Percentiles rank a stretch among this genome's conserved stretches.
These are phyloP conservation scores for Xerocomellus amylosporus DNA, from an alignment of 768 basidiomycete species.

Conservation along the genomic window DNA sequence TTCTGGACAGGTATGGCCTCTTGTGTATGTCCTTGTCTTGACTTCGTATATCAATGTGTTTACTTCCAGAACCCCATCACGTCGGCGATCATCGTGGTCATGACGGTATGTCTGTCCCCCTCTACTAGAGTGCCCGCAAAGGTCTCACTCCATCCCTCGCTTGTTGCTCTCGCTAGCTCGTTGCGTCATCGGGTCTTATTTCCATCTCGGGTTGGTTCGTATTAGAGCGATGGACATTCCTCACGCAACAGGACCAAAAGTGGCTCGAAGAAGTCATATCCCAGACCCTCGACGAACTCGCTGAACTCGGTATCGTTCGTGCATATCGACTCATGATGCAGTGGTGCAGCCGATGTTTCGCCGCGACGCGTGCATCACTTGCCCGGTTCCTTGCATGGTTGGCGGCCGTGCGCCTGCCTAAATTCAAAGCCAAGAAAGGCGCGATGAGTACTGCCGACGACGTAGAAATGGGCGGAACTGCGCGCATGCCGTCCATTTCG, in stretches of 20 bases:
- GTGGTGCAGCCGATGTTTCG: conserved; percentile 23
- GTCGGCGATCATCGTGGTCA: conserved; percentile 66
- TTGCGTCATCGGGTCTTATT: conserved; percentile 39
- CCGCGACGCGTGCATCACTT: conserved; percentile 5
- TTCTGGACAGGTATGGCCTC: conserved; percentile 53
- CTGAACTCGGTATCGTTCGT: conserved; percentile 22
- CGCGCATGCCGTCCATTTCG: conserved; percentile 1
- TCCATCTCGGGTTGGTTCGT: conserved; percentile 54
- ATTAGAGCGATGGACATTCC: conserved; percentile 46
- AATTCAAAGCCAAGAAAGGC: neutral
- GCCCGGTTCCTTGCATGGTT: conserved; percentile 14
- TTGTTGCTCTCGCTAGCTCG: conserved; percentile 12
- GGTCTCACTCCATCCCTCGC: neutral
- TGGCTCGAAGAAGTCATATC: conserved; percentile 44
- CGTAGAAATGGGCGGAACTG: neutral
- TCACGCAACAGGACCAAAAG: conserved; percentile 41
- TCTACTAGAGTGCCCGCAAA: neutral
- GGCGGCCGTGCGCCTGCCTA: neutral
- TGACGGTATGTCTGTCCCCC: conserved; percentile 42
- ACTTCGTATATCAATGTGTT: neutral
- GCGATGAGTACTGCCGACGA: neutral
- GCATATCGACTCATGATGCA: conserved; percentile 21
- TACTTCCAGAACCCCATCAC: conserved; percentile 50
- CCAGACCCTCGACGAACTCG: conserved; percentile 22
- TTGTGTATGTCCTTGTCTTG: neutral